phyloP scores from a whole-genome alignment of 164 flowering plant genomes.

The Sedum album region DNA sequence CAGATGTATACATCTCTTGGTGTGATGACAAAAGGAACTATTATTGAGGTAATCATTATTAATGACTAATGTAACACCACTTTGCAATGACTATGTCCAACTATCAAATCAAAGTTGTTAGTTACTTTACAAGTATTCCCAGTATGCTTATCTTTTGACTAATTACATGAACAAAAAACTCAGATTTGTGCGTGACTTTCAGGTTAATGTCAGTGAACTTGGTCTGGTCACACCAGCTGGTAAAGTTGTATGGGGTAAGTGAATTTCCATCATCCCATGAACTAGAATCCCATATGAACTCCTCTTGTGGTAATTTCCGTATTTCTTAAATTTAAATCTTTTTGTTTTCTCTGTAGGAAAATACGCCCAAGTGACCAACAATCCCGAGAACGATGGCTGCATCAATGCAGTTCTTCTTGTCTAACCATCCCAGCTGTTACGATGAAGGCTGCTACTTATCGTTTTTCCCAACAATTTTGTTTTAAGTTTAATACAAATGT shows the following conservation, averaged over 20 bases:
- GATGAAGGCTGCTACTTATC: too few relatives aligned
- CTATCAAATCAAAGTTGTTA: too few relatives aligned
- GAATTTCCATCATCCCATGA: too few relatives aligned
- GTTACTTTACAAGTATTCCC: too few relatives aligned
- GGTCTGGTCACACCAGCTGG: slow-evolving; percentile 98
- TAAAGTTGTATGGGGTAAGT: slow-evolving; percentile 92
- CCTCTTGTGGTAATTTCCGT: neutral
- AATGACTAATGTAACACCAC: too few relatives aligned
- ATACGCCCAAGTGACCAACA: slow-evolving; percentile 92
- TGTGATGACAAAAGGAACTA: slow-evolving; percentile 87
- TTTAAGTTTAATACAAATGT: too few relatives aligned
- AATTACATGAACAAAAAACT: too few relatives aligned
- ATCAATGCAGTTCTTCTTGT: slow-evolving; percentile 89
- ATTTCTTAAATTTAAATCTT: neutral
- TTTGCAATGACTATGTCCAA: too few relatives aligned
- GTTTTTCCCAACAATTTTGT: too few relatives aligned
- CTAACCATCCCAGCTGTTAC: too few relatives aligned
- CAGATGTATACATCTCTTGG: slow-evolving; percentile 93
- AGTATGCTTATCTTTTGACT: too few relatives aligned
- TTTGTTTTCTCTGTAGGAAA: slow-evolving; percentile 50
- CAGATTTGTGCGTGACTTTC: too few relatives aligned
- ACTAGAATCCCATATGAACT: neutral
- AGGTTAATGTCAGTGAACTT: slow-evolving; percentile 75
- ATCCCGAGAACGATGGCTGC: slow-evolving; percentile 96
- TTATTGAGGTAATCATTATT: slow-evolving; percentile 93